Evolutionary conservation across 306 rosid genomes (phyloP).

Genomic region (Echinosophora koreensis): DNA sequence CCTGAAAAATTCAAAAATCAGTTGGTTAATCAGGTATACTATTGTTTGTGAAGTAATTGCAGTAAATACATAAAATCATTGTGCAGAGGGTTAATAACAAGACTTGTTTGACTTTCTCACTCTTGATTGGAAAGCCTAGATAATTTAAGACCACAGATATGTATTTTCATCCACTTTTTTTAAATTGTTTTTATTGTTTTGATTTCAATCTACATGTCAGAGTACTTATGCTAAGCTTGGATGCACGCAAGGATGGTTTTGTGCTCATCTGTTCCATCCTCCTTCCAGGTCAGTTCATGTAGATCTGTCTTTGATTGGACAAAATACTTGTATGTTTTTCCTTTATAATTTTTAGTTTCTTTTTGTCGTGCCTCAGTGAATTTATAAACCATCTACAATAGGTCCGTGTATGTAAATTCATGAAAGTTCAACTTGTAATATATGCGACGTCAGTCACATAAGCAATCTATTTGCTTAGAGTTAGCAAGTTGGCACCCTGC

Average conservation of each 20-base stretch:
- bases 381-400: constrained; percentile 24
- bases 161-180: constrained; percentile 21
- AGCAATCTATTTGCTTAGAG: neutral
- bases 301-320: constrained; percentile 33
- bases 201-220: constrained; percentile 54
- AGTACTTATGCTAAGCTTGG: constrained; percentile 87
- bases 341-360: constrained; percentile 13
- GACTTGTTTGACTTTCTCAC: neutral
- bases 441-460: constrained; percentile 12
- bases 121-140: constrained; percentile 35
- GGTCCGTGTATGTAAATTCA: constrained; percentile 18
- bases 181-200: constrained; percentile 35
- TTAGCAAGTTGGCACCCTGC: neutral
- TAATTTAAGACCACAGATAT: constrained; percentile 23
- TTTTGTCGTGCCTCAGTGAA: constrained; percentile 11
- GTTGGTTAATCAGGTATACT: constrained; percentile 81
- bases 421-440: neutral
- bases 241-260: constrained; percentile 92
- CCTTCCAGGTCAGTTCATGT: constrained; percentile 65
- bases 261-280: constrained; percentile 70
- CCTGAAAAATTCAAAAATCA: constrained; percentile 95
- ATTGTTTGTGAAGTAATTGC: constrained; percentile 19
- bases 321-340: constrained; percentile 35
- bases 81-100: constrained; percentile 10
- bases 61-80: constrained; percentile 16